A percentile compares a stretch with the other conserved stretches of the same genome.
Conservation (phyloP, 2,329 filamentous ascomycete species). For the Penicillium sp. region DNA sequence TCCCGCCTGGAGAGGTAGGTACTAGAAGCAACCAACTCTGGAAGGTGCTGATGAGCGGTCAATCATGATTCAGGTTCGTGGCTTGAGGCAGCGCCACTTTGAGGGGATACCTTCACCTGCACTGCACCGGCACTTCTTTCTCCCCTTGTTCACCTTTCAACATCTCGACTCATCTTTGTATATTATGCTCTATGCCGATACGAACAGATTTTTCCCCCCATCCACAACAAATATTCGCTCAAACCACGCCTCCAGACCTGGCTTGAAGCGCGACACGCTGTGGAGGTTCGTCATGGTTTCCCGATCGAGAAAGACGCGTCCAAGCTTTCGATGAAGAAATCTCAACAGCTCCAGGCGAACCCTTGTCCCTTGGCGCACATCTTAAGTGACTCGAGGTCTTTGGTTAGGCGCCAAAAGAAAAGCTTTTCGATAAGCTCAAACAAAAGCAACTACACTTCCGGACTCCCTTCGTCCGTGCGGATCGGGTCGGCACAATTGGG, state of each 20-base stretch:
- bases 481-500: not conserved
- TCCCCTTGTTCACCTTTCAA: not conserved
- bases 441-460: not conserved
- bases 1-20: no score
- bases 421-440: not conserved
- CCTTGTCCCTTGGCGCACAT: not conserved
- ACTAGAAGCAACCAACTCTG: no score
- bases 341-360: not conserved
- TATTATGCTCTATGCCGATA: not conserved
- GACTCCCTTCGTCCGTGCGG: not conserved
- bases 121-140: no score
- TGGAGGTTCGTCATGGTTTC: not conserved
- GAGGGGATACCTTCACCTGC: not conserved
- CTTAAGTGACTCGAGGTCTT: not conserved
- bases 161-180: not conserved
- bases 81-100: not conserved
- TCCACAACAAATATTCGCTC: no score
- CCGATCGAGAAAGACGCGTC: not conserved
- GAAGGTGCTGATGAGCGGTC: not conserved
- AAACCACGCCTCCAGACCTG: not conserved
- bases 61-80: not conserved
- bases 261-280: not conserved
- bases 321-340: not conserved
- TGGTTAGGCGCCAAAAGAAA: not conserved
- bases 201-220: no score